Conservation (phyloP, 2,329 filamentous ascomycete genomes). For the Magnaporthiopsis incrustans region DNA sequence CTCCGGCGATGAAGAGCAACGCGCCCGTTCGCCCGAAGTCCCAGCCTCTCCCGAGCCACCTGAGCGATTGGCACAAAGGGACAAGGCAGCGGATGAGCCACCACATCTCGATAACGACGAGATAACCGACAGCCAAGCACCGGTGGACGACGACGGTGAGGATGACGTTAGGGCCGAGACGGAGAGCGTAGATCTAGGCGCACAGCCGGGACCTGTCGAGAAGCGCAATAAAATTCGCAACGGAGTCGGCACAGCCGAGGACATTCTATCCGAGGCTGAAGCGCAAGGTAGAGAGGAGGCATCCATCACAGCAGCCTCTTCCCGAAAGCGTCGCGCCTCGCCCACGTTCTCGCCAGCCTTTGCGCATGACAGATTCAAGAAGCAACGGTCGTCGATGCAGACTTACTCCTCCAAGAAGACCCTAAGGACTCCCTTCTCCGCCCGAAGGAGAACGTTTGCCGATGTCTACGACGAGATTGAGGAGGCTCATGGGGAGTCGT, state of each 20-base stretch:
- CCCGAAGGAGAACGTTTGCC: background rate
- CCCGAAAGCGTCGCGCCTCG: background rate
- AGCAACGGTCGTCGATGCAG: background rate
- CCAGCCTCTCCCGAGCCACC: slow-evolving; percentile 12
- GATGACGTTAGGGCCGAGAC: slow-evolving; percentile 17
- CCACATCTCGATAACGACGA: too few relatives aligned
- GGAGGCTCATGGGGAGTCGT: slow-evolving; percentile 12
- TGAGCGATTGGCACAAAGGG: background rate
- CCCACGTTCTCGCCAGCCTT: slow-evolving; percentile 1
- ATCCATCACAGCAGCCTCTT: background rate
- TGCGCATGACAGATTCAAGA: slow-evolving; percentile 2
- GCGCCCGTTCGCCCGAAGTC: slow-evolving; percentile 2
- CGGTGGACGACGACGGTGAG: slow-evolving; percentile 12
- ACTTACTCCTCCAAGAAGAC: background rate
- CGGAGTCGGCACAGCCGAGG: background rate
- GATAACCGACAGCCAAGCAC: background rate
- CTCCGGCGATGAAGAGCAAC: background rate
- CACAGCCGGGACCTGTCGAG: background rate
- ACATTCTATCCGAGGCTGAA: background rate
- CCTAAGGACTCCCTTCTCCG: slow-evolving; percentile 1
- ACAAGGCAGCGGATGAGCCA: background rate
- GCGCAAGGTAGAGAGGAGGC: background rate
- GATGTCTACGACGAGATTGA: slow-evolving; percentile 11
- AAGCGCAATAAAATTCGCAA: background rate
- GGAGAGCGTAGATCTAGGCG: slow-evolving; percentile 8